These are phyloP conservation scores for Pythium guiyangense DNA, from an alignment of 352 stramenopile genomes.

Conservation along the genomic window DNA sequence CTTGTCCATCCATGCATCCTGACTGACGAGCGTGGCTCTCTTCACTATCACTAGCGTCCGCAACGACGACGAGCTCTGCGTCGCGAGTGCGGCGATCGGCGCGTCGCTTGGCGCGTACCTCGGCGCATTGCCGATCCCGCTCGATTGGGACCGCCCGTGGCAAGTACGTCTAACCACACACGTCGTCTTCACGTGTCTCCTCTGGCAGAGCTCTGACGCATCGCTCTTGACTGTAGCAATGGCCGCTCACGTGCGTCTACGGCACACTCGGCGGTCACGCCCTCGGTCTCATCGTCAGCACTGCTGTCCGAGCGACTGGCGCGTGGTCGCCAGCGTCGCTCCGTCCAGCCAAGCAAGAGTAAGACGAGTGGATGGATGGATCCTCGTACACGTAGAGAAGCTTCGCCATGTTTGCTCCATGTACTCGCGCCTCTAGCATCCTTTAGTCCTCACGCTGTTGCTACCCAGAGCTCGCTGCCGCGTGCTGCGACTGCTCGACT, in stretches of 20 bases:
- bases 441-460: not conserved
- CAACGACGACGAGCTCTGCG: constrained; percentile 34
- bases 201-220: not conserved
- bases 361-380: not conserved
- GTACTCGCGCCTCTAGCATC: not conserved
- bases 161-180: constrained; percentile 43
- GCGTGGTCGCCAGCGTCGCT: not conserved
- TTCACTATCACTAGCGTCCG: constrained; percentile 22
- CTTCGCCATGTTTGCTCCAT: too few species aligned
- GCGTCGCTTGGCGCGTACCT: constrained; percentile 63
- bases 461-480: not conserved
- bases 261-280: constrained; percentile 45
- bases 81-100: constrained; percentile 52
- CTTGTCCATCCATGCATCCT: not conserved
- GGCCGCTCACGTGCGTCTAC: constrained; percentile 82
- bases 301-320: not conserved
- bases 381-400: too few species aligned
- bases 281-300: constrained; percentile 28
- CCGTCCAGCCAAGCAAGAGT: constrained; percentile 6
- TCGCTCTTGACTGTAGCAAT: constrained; percentile 44
- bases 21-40: not conserved
- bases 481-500: not conserved
- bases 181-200: not conserved
- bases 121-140: constrained; percentile 71
- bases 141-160: constrained; percentile 88